Evolutionary conservation across 768 basidiomycete genomes (phyloP), one percentile per base, ranked within the genome.

Genomic region (Fistulinella prunicolor): DNA sequence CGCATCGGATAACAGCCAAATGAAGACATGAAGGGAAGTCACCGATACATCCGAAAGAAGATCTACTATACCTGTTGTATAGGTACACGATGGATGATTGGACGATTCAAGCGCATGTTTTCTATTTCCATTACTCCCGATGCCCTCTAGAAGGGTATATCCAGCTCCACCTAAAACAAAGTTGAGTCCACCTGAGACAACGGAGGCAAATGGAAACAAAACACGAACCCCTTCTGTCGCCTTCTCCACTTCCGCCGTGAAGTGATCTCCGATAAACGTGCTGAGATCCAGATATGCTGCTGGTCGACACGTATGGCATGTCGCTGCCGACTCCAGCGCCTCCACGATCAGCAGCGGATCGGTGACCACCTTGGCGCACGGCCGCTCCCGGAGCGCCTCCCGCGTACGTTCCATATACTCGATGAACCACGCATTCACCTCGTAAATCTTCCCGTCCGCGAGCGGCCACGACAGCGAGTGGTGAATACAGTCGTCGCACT

Each of bases 401-500:
- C 65, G 54, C 36, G 63, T 28, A 9, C 67, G 67, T 16, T 67
- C 65, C 65, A 67, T 67, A 29, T 61, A 67, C 44, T 68, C 65
- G 49, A 67, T 68, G 32, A 67, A 67, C 65, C 65, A 67, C 14
- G 58, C 47, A 3, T 67, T 67, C 46, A 67, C 65, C 56, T 67
- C 65, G 41, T 67, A 69, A 20, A 67, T 67, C 55, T 67, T 67
- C 17, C 65, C 67, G 19, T 67, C 65, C 37, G 65, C 56, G 32
- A 67, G 58, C 22, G 65, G 65, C 65, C 67, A 67, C 24, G 65
- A 67, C 21, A 67, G 54, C 19, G 55, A 43, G 47, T 67, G 65
- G 46, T 68, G 65, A 24, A 69, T 45, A n/a, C 65, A 67, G 29
- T 67, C 65, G 9, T 71, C 70, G 13, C 67, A 70, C 49, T 71